Conservation (phyloP, 208 protist genomes). For the Crithidia thermophila region DNA sequence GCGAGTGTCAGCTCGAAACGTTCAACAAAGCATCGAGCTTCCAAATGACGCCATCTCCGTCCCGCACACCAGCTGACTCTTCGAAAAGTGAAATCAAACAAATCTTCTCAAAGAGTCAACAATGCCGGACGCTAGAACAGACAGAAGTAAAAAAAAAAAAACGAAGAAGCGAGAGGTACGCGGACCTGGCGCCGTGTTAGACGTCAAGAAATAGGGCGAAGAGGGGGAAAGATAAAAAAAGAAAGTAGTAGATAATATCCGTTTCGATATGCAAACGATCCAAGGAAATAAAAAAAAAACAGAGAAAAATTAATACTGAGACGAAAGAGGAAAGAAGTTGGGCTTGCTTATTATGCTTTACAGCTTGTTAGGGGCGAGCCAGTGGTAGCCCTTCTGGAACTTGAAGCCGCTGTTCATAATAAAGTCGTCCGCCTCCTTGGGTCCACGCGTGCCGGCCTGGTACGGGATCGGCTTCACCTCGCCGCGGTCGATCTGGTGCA, state of each 20-base stretch:
- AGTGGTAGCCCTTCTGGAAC: conserved; percentile 52
- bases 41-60: no score
- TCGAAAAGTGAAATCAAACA: no score
- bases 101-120: no score
- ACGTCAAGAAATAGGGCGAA: no score
- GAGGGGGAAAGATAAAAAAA: conserved; percentile 10
- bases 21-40: no score
- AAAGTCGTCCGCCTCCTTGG: conserved; percentile 75
- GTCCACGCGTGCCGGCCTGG: conserved; percentile 81
- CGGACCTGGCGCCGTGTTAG: no score
- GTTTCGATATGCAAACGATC: background rate
- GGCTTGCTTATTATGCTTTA: conserved; percentile 13
- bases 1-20: no score
- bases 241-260: background rate
- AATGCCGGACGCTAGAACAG: background rate
- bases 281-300: background rate
- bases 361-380: conserved; percentile 62
- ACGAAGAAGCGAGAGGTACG: background rate
- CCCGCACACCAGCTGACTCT: no score
- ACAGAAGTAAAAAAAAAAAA: background rate
- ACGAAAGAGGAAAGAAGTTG: background rate
- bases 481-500: conserved; percentile 86
- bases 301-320: background rate
- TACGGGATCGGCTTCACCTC: conserved; percentile 71
- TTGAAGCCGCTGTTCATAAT: conserved; percentile 65